Evolutionary conservation across 2,329 filamentous ascomycete genomes (phyloP).

Genomic region (Alternaria conjuncta): DNA sequence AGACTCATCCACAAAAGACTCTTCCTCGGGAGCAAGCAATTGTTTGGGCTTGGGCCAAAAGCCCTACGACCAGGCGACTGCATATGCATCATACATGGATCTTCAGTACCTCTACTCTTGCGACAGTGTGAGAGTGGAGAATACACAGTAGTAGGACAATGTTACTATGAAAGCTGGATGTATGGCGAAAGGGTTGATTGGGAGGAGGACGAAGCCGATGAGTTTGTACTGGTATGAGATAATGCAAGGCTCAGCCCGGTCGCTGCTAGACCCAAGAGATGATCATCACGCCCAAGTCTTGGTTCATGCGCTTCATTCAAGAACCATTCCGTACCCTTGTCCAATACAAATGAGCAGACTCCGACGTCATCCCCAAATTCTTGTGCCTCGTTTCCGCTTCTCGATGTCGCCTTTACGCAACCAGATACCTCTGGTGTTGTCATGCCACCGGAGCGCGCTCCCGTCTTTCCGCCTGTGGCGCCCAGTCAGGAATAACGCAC

Average conservation of each 20-base stretch:
- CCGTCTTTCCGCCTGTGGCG: conserved; percentile 9
- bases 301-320: background rate
- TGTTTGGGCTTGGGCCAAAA: background rate
- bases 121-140: background rate
- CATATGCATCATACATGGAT: conserved; percentile 5
- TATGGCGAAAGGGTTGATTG: conserved; percentile 8
- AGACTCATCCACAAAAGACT: background rate
- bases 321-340: background rate
- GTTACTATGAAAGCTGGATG: conserved; percentile 5
- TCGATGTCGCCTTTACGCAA: background rate
- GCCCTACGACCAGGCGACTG: background rate
- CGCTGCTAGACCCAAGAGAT: background rate
- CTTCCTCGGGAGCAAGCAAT: background rate
- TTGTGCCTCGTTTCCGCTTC: background rate
- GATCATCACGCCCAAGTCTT: background rate
- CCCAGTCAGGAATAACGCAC: background rate
- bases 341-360: background rate
- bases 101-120: conserved; percentile 2
- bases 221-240: conserved; percentile 1
- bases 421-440: background rate
- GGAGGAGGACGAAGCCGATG: conserved; percentile 10
- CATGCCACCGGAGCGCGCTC: background rate
- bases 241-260: background rate
- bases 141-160: conserved; percentile 1
- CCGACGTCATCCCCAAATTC: background rate